phyloP scores from a whole-genome alignment of 257 asterid genomes.

The Nyctanthes arbortristis region DNA sequence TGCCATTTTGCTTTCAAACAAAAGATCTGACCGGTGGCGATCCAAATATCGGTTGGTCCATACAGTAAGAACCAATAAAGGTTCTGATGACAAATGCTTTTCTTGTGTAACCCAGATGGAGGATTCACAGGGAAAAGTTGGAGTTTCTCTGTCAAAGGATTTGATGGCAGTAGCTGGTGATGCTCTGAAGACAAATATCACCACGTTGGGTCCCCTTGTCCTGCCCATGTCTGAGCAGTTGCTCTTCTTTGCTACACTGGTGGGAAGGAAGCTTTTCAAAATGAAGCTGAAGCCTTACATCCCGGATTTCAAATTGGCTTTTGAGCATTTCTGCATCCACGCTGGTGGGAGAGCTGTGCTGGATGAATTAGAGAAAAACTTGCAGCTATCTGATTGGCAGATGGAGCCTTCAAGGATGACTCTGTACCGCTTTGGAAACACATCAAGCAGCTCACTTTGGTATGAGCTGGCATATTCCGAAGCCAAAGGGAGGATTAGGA shows the following conservation, averaged over 20 bases:
- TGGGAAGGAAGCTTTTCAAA: conserved; percentile 25
- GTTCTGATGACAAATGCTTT: conserved; percentile 36
- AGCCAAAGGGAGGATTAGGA: conserved; percentile 38
- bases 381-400: conserved; percentile 34
- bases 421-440: conserved; percentile 34
- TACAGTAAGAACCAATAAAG: conserved; percentile 37
- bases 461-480: conserved; percentile 32
- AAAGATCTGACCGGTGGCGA: conserved; percentile 25
- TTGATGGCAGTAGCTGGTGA: conserved; percentile 39
- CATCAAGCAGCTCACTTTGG: conserved; percentile 38
- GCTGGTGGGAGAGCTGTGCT: conserved; percentile 33
- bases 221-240: conserved; percentile 28
- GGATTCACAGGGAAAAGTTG: conserved; percentile 33
- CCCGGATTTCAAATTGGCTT: conserved; percentile 35
- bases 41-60: conserved; percentile 34
- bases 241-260: conserved; percentile 24
- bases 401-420: conserved; percentile 44
- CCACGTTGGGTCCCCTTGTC: conserved; percentile 24
- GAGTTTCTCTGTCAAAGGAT: conserved; percentile 32
- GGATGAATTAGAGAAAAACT: conserved; percentile 35
- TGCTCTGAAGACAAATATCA: conserved; percentile 34
- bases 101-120: conserved; percentile 31
- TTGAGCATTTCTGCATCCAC: conserved; percentile 38
- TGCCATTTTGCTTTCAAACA: conserved; percentile 38
- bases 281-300: conserved; percentile 34